Evolutionary conservation across 495 filamentous ascomycete species (phyloP).

Genomic region (Eremomyces bilateralis): DNA sequence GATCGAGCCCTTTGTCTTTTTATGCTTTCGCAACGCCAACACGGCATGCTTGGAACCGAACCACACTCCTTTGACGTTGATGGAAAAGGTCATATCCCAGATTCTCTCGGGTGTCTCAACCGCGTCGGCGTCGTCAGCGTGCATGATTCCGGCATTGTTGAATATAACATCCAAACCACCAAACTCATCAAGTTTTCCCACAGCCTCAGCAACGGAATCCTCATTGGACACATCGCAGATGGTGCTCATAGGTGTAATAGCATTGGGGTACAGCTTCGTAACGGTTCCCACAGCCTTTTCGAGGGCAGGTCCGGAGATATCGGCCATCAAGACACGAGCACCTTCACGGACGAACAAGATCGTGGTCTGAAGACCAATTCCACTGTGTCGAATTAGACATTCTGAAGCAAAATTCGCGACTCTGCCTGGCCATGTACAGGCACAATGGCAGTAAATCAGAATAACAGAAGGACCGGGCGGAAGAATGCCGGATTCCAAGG

Average conservation of each 20-base stretch:
- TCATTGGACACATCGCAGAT: slow-evolving; percentile 52
- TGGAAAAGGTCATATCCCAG: slow-evolving; percentile 83
- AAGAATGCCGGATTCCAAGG: neutral
- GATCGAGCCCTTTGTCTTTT: slow-evolving; percentile 56
- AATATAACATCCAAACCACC: slow-evolving; percentile 91
- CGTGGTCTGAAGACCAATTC: slow-evolving; percentile 86
- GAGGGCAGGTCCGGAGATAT: slow-evolving; percentile 55
- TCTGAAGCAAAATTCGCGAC: too few species aligned
- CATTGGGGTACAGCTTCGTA: slow-evolving; percentile 43
- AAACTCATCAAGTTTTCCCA: slow-evolving; percentile 58
- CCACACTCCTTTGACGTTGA: slow-evolving; percentile 99
- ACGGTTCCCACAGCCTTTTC: slow-evolving; percentile 47
- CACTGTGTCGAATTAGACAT: slow-evolving; percentile 26
- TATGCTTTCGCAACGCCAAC: slow-evolving; percentile 53
- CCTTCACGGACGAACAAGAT: slow-evolving; percentile 87
- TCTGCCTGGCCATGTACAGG: too few species aligned
- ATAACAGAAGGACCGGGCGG: neutral
- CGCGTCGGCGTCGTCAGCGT: slow-evolving; percentile 68
- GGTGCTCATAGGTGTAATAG: slow-evolving; percentile 35
- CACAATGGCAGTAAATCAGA: slow-evolving; percentile 1
- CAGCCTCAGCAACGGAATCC: slow-evolving; percentile 41
- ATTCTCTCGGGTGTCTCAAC: slow-evolving; percentile 68
- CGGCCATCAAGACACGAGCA: slow-evolving; percentile 66
- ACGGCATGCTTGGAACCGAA: slow-evolving; percentile 89
- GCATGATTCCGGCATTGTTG: slow-evolving; percentile 99